Base-by-base conservation (phyloP, 495 filamentous ascomycete genomes). In the Penicillium cinerascens region DNA sequence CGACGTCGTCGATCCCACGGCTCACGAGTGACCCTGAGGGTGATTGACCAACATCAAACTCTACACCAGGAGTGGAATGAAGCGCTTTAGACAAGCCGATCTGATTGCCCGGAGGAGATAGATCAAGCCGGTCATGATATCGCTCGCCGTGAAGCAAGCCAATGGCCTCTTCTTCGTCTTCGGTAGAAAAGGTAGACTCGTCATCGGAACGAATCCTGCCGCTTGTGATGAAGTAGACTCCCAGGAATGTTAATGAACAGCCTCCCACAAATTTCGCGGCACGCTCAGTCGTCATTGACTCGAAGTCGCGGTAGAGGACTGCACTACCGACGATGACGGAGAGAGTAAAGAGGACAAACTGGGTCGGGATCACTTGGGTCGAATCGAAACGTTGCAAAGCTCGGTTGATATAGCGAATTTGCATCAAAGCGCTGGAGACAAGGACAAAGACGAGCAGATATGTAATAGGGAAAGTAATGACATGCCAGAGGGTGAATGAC, bases 301-400 rank as follows among this genome's bases (percentile, higher is more conserved):
- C 85, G 61, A 98, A 98, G 68, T 98, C 93, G 6, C 91, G 83
- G 64, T 97, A 98, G 10, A 98, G 71, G 22, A 98, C 77, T 1
- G 93, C 91, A 66, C 89, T 95, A 41, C 93, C 93, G 45, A 95
- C 80, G 60, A 98, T 97, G 46, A 98, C 93, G 2, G 86, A 95
- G 6, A 98, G 75, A 0, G 93, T 98, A 67, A 98, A 98, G 36
- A 95, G 78, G 22, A 98, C 93, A 58, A 98, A 98, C 63, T 98
- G 93, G 11, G 89, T 90, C 2, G 93, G 93, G 47, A 98, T 97
- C 54, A 98, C 93, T 60, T 96, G 90, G 0, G 93, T 98, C 0
- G 92, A 92, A 67, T 96, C 90, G 72, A 98, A 98, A 47, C 89
- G 85, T 64, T 95, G 91, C 17, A 98, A 75, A 1, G 93, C 92